phyloP scores from a whole-genome alignment of 371 early-diverging fungal species.

The Haplosporangium sp. region DNA sequence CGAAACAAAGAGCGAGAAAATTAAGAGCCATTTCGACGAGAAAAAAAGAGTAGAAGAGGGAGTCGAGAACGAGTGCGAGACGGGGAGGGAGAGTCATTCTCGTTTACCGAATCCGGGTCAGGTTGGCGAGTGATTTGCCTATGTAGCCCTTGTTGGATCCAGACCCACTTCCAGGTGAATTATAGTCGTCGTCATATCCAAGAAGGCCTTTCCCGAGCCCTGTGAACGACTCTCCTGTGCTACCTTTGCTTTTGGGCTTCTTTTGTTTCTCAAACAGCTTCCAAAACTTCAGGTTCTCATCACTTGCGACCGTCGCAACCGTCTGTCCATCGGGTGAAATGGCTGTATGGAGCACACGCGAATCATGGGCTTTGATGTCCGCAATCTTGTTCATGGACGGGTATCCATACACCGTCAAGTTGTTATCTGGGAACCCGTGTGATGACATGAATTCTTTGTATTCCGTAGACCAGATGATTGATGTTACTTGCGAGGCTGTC shows the following conservation, averaged over 20 bases:
- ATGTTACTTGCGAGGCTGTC: conserved; percentile 95
- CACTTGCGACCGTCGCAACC: conserved; percentile 93
- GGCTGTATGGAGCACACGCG: conserved; percentile 91
- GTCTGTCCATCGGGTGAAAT: conserved; percentile 94
- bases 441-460: conserved; percentile 94
- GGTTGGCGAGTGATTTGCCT: background rate
- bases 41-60: background rate
- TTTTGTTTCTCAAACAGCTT: conserved; percentile 75
- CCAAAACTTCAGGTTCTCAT: conserved; percentile 99
- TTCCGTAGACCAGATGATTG: conserved; percentile 90
- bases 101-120: background rate
- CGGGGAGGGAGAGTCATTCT: background rate
- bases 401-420: conserved; percentile 90
- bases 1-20: background rate
- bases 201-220: conserved; percentile 10
- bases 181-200: conserved; percentile 4
- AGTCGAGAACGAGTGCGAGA: background rate
- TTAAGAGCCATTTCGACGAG: background rate
- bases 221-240: conserved; percentile 8
- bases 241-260: conserved; percentile 20
- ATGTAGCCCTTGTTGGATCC: conserved; percentile 4
- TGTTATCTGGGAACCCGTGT: conserved; percentile 80
- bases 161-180: background rate
- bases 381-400: conserved; percentile 82
- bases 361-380: conserved; percentile 87